Evolutionary conservation across 495 filamentous ascomycete species (phyloP).

Genomic region (Entonaema liquescens): DNA sequence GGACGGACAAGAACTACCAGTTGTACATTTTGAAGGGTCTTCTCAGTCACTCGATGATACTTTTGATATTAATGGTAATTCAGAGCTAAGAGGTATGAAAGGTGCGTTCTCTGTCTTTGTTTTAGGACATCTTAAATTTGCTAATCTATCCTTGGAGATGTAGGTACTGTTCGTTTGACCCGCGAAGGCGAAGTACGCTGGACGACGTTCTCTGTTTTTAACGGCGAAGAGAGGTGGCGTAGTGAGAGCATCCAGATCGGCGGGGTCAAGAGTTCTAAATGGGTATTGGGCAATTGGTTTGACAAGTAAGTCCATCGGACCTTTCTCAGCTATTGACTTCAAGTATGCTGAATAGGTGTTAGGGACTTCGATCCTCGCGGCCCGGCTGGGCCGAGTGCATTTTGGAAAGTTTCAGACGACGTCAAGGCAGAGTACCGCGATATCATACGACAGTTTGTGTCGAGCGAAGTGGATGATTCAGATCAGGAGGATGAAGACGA

Average conservation of each 20-base stretch:
- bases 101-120: conserved; percentile 42
- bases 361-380: conserved; percentile 67
- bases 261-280: conserved; percentile 63
- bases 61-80: conserved; percentile 70
- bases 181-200: conserved; percentile 71
- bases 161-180: conserved; percentile 65
- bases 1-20: conserved; percentile 61
- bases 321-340: neutral
- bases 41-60: conserved; percentile 62
- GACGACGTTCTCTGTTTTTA: conserved; percentile 69
- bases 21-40: conserved; percentile 66
- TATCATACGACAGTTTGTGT: conserved; percentile 25
- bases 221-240: conserved; percentile 68
- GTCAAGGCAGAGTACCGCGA: conserved; percentile 11
- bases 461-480: neutral
- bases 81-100: conserved; percentile 55
- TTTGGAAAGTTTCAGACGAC: conserved; percentile 70
- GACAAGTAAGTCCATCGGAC: conserved; percentile 57
- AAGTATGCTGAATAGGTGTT: conserved; percentile 3
- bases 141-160: conserved; percentile 29
- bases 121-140: conserved; percentile 9
- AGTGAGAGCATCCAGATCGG: conserved; percentile 74
- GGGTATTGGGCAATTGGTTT: conserved; percentile 72
- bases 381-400: conserved; percentile 70
- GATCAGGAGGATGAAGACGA: conserved; percentile 11